Conservation (phyloP, 805 yeast genomes). For the Pichia occidentalis region DNA sequence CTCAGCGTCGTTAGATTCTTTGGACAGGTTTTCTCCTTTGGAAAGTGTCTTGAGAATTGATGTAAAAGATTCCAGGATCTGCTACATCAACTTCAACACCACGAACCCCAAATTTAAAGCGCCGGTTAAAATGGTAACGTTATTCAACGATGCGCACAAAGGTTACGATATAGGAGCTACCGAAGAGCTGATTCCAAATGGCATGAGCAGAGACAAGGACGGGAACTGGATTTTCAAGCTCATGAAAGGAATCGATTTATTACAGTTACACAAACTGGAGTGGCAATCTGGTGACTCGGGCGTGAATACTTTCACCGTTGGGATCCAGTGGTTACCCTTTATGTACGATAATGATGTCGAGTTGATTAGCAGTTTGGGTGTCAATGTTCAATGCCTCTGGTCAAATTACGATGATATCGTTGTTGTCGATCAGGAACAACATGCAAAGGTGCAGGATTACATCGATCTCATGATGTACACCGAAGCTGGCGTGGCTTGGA, state of each 20-base stretch:
- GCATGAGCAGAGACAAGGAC: conserved; percentile 34
- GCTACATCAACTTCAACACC: conserved; percentile 54
- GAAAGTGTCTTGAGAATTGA: conserved; percentile 54
- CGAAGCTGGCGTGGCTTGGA: conserved; percentile 57
- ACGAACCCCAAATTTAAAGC: conserved; percentile 34
- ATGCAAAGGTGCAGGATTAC: conserved; percentile 54
- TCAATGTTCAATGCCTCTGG: conserved; percentile 67
- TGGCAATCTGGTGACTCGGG: conserved; percentile 38
- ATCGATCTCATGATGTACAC: conserved; percentile 63
- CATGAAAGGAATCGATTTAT: conserved; percentile 54
- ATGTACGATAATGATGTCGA: conserved; percentile 36
- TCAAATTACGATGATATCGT: conserved; percentile 55
- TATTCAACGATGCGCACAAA: conserved; percentile 32
- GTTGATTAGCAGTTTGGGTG: conserved; percentile 37
- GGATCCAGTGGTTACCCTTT: conserved; percentile 72
- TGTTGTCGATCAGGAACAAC: conserved; percentile 32
- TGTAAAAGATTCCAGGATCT: conserved; percentile 57
- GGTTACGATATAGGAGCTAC: conserved; percentile 2
- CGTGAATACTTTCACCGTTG: conserved; percentile 42
- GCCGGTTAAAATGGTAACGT: conserved; percentile 58
- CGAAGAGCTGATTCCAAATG: conserved; percentile 33
- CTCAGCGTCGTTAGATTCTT: conserved; percentile 1
- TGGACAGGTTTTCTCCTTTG: conserved; percentile 51
- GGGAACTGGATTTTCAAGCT: conserved; percentile 41
- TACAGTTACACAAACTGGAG: conserved; percentile 58